Base-by-base conservation (phyloP, 805 yeast genomes). In the Ogataea pini region DNA sequence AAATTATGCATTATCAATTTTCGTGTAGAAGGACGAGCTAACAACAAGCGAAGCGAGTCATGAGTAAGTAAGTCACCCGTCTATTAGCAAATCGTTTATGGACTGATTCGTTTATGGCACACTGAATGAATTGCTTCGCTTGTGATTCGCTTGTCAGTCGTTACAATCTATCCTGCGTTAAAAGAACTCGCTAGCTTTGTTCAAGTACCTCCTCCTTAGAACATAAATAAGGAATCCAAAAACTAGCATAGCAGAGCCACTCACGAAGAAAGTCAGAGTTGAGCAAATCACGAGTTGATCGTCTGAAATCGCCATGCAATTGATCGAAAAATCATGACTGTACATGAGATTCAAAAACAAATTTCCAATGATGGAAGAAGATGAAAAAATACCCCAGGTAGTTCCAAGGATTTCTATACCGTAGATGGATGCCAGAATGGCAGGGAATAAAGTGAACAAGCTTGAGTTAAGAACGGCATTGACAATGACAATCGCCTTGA, bases 321-420 rank as follows among this genome's bases (percentile, higher is more conserved):
- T 60, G 13, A 51, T 46, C 52, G 87, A 89, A 54, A 79, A 83
- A 22, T 81, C 70, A n/a, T 69, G 56, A 1, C 95, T 96, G 64
- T 85, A 91, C 12, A 83, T 56, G 44, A 88, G 63, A 94, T 96
- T 65, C n/a, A 63, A 44, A 34, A 59, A 45, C 47, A 65, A 46
- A 31, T 62, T 63, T 3, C 69, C 69, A 41, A 65, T 34, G 18
- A 62, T 57, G 2, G 97, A 96, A 0, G 95, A 94, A 29, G 87
- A 75, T 78, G 89, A 85, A 63, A 89, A 87, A 20, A 86, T 72
- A 2, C 97, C 97, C 89, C 96, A 92, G 1, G 92, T 86, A 2
- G 96, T 86, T 0, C 97, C 98, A 67, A 92, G 81, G 28, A 87
- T 77, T 36, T 86, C 90, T 18, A 86, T 77, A 0, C 97, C 97